Conservation (phyloP, 805 yeast genomes). For the Hermanozyma aechmeae region DNA sequence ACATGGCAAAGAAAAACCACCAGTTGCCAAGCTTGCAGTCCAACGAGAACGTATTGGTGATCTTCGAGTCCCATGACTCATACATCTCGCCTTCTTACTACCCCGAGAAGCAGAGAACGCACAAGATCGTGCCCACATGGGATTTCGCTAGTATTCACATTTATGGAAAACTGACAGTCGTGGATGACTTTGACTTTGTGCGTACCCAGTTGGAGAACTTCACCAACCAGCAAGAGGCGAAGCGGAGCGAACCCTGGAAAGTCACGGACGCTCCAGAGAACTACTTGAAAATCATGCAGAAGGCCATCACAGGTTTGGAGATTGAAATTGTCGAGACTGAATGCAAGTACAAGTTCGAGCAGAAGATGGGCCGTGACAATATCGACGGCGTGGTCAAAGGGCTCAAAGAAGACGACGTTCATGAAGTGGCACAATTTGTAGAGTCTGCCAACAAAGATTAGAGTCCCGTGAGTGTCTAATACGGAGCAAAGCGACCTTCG, state of each 20-base stretch:
- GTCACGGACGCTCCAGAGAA: slow-evolving; percentile 48
- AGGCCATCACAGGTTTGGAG: slow-evolving; percentile 47
- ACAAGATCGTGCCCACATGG: slow-evolving; percentile 66
- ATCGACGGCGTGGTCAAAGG: slow-evolving; percentile 45
- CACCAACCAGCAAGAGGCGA: slow-evolving; percentile 38
- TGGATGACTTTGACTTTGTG: slow-evolving; percentile 38
- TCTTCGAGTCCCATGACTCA: slow-evolving; percentile 43
- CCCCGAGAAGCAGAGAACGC: slow-evolving; percentile 44
- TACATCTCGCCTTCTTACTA: slow-evolving; percentile 57
- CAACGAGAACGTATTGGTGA: slow-evolving; percentile 34
- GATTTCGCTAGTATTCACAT: slow-evolving; percentile 51
- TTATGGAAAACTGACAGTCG: slow-evolving; percentile 39
- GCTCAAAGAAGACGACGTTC: slow-evolving; percentile 26
- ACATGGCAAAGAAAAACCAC: slow-evolving; percentile 43
- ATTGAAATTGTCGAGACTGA: slow-evolving; percentile 38
- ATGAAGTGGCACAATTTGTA: slow-evolving; percentile 18
- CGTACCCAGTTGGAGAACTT: slow-evolving; percentile 33
- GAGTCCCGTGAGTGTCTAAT: slow-evolving; percentile 1
- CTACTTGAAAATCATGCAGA: slow-evolving; percentile 33
- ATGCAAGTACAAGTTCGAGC: slow-evolving; percentile 53
- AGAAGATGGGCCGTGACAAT: slow-evolving; percentile 34
- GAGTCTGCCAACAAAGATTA: slow-evolving; percentile 5
- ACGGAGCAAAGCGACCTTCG: slow-evolving; percentile 5
- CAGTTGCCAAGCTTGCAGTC: slow-evolving; percentile 35
- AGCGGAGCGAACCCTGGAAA: slow-evolving; percentile 39